Evolutionary conservation across 1,284 basidiomycete genomes (phyloP), one percentile per base, ranked within the genome.

Genomic region (Hypsizygus ulmarius): DNA sequence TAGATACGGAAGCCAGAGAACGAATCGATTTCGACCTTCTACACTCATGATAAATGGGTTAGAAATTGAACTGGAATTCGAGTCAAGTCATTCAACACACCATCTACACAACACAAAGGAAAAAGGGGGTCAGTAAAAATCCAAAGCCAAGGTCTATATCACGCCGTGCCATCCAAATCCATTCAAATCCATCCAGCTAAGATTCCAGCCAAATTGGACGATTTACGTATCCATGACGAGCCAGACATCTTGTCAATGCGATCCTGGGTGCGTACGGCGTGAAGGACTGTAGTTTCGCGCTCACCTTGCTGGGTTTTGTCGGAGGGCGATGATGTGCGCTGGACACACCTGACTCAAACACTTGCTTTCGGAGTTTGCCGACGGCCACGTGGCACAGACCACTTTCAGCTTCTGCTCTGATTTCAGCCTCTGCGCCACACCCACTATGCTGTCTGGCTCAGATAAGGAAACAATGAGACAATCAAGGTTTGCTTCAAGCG

Each of bases 21-120:
- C 57, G 87, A 87, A 79, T 96, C 95, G 75, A 92, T 89, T 77
- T 97, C 94, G 78, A 95, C 84, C 84, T 96, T 96, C 94, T 95
- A 74, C 61, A 71, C 73, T 77, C 76, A 46, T 34, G 45, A 54
- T 49, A 52, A 49, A 27, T 5, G 35, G 7, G 49, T 68, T 34
- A 66, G 55, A 46, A 53, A 46, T 15, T 7, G 4, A n/a, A 25
- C 27, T 10, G n/a, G 16, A 18, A 46, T 15, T 8, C 7, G 43
- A 38, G 44, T 7, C 44, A 39, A 38, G 35, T 14, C 34, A 16
- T 16, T 14, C 44, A 1, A 67, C 70, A 53, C 53, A 71, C 69
- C 70, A 72, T 72, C 69, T 71, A 39, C 43, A 43, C 48, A 58
- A 48, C 33, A 45, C 43, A 50, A 39, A 48, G 30, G 19, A 37